Base-by-base conservation (phyloP, 1,284 basidiomycete species). In the Ganoderma lingzhi region DNA sequence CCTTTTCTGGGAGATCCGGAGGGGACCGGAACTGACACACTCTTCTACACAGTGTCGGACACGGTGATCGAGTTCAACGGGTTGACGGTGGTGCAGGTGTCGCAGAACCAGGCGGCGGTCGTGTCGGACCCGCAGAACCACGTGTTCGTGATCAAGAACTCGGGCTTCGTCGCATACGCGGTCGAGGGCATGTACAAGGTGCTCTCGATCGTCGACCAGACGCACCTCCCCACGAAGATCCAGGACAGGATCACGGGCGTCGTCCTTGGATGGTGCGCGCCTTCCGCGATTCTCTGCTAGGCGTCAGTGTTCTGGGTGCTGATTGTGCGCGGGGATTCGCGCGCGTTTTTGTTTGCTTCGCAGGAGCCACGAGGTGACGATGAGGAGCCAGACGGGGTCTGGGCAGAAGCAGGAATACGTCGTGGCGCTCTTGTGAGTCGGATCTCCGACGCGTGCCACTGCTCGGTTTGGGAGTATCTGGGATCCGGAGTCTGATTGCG, bases 91-190 rank as follows among this genome's bases (percentile, higher is more conserved):
- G 92, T 94, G 0, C 93, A 94, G 77, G 92, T 93, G 44, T 91
- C 91, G 1, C 92, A 94, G 82, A 94, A 94, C 74, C 89, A 90
- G 82, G 92, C 91, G 6, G 92, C 93, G 0, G 91, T 94, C 44
- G 83, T 94, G 44, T 92, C 89, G 2, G 91, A 94, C 76, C 93
- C 93, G 55, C 91, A 92, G 83, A 94, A 94, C 73, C 90, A 88
- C 41, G 87, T 94, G 41, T 93, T 94, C 75, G 91, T 94, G n/a
- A 83, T 94, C 73, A 92, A 90, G 80, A 92, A 93, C 74, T 83
- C 88, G 56, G 91, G 92, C 17, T 93, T 93, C 72, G 90, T 91
- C n/a, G 88, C 93, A 0, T 91, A 89, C 74, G 90, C 90, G 0
- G 82, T 93, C 65, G 87, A 91, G 78, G 93, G 93, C 62, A 88